Conservation (phyloP, 352 stramenopile genomes). For the Globisporangium camurandrum region DNA sequence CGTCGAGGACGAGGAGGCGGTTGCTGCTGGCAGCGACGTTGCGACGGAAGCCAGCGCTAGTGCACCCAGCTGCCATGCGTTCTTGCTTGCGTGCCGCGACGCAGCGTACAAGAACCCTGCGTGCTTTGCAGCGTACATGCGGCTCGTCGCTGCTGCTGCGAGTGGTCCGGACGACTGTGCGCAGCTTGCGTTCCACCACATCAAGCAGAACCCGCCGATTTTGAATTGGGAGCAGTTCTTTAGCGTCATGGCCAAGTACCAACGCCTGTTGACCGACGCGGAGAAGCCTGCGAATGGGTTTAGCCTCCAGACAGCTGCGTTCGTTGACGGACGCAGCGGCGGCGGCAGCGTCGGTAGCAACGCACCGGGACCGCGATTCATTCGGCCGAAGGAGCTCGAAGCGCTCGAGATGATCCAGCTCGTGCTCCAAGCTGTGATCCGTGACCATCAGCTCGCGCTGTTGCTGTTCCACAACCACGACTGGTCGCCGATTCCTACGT, state of each 20-base stretch:
- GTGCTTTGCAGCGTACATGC: slow-evolving; percentile 68
- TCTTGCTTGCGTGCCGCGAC: slow-evolving; percentile 62
- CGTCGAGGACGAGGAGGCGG: slow-evolving; percentile 16
- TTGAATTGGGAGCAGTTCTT: slow-evolving; percentile 85
- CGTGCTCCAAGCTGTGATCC: slow-evolving; percentile 73
- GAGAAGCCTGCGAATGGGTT: slow-evolving; percentile 33
- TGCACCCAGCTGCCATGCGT: slow-evolving; percentile 45
- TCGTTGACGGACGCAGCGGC: slow-evolving; percentile 20
- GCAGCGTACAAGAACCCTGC: slow-evolving; percentile 69
- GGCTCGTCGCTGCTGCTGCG: slow-evolving; percentile 56
- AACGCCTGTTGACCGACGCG: slow-evolving; percentile 64
- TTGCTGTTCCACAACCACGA: slow-evolving; percentile 87
- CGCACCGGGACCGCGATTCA: slow-evolving; percentile 52
- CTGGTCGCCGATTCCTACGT: slow-evolving; percentile 74
- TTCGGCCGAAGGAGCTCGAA: slow-evolving; percentile 76
- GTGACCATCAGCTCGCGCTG: slow-evolving; percentile 59
- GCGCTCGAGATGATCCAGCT: slow-evolving; percentile 73
- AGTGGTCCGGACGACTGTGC: slow-evolving; percentile 64
- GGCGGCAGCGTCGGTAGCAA: slow-evolving; percentile 7
- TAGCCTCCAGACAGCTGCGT: too few species aligned
- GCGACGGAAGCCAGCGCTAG: slow-evolving; percentile 15
- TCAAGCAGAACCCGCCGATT: slow-evolving; percentile 77
- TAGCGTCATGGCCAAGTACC: slow-evolving; percentile 77
- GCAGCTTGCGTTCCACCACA: slow-evolving; percentile 74
- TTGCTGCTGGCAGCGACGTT: slow-evolving; percentile 5